Conservation (phyloP, 352 stramenopile species). For the Pythium scleroteichum region DNA sequence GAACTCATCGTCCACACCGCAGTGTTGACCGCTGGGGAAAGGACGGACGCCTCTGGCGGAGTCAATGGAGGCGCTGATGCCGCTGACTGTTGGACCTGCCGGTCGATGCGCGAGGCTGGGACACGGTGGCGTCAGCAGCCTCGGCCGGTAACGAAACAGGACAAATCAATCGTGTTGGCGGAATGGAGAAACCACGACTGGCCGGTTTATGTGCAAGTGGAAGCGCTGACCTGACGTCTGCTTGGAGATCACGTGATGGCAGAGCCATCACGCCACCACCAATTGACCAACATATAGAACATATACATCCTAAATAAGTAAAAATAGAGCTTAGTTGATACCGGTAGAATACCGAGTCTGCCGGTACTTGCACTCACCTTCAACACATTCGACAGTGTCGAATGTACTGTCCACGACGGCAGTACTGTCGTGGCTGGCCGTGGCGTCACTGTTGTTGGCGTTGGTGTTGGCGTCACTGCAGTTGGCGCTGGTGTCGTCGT, state of each 20-base stretch:
- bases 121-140: background rate
- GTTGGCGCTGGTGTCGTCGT: background rate
- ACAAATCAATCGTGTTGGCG: background rate
- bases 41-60: too few species aligned
- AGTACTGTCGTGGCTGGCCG: background rate
- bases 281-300: background rate
- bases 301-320: background rate
- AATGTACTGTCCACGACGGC: too few species aligned
- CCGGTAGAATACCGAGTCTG: too few species aligned
- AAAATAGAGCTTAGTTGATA: background rate
- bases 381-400: too few species aligned
- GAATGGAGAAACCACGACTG: background rate
- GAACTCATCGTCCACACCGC: background rate
- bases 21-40: too few species aligned
- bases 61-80: too few species aligned
- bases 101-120: background rate
- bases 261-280: background rate
- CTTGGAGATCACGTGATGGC: conserved; percentile 1
- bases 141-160: too few species aligned
- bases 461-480: background rate
- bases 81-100: background rate
- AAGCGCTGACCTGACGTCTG: conserved; percentile 1
- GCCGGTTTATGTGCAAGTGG: background rate
- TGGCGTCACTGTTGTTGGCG: background rate
- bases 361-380: too few species aligned